phyloP scores from a whole-genome alignment of 163 green algal genomes.

The Chlamydomonas reinhardtii region DNA sequence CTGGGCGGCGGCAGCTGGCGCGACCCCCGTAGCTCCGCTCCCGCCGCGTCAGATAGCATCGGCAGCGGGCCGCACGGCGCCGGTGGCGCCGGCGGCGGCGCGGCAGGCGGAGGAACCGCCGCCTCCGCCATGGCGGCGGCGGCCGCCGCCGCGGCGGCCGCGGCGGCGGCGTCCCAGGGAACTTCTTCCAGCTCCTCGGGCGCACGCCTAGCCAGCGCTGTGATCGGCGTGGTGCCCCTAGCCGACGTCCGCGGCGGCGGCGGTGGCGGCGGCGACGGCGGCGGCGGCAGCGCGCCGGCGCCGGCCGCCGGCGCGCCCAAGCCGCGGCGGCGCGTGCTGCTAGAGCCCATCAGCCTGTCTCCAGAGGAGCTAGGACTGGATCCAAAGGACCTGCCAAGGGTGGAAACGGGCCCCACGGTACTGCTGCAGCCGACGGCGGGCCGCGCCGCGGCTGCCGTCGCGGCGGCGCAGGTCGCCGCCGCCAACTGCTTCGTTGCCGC shows the following conservation, averaged over 20 bases:
- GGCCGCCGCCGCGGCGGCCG: background rate
- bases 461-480: background rate
- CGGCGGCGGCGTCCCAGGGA: background rate
- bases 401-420: conserved; percentile 17
- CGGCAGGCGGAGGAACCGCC: background rate
- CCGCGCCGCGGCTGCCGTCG: background rate
- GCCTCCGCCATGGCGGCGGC: too few relatives aligned
- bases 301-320: too few relatives aligned
- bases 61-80: background rate
- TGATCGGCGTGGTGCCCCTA: background rate
- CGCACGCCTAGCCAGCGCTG: background rate
- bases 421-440: background rate
- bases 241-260: background rate
- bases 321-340: background rate
- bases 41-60: conserved; percentile 8
- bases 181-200: conserved; percentile 22
- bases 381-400: background rate
- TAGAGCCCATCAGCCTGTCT: conserved; percentile 17
- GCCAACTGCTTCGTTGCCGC: too few relatives aligned
- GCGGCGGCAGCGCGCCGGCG: background rate
- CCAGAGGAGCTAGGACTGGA: conserved; percentile 12
- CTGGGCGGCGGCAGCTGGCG: too few relatives aligned
- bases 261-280: background rate
- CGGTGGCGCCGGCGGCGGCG: too few relatives aligned
- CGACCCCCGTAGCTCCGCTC: background rate